A percentile compares a stretch with the other conserved stretches of the same genome.
These are phyloP conservation scores for Colletotrichum lupini DNA, from an alignment of 2,329 filamentous ascomycete genomes.

Conservation along the genomic window DNA sequence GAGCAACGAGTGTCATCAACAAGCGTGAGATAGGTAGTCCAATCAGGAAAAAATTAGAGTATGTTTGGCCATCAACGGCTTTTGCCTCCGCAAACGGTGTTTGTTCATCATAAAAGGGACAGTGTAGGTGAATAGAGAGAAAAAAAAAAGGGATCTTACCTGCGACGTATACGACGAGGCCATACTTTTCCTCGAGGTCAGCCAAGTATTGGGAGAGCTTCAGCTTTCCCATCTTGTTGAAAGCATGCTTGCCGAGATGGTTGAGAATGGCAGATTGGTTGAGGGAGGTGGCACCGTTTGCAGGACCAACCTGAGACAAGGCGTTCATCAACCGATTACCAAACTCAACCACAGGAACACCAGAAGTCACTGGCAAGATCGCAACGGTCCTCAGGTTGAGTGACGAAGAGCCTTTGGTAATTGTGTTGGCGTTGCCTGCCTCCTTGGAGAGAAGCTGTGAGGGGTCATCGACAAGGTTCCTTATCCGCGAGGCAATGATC, in stretches of 20 bases:
- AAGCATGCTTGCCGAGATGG: conserved; percentile 94
- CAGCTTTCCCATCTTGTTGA: conserved; percentile 96
- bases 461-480: conserved; percentile 85
- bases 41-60: conserved; percentile 78
- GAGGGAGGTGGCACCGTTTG: conserved; percentile 89
- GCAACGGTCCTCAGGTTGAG: conserved; percentile 94
- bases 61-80: conserved; percentile 64
- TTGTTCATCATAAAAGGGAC: conserved; percentile 62
- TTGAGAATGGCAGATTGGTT: conserved; percentile 95
- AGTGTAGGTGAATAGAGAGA: background rate
- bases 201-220: conserved; percentile 96
- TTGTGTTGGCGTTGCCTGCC: conserved; percentile 64
- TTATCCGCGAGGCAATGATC: conserved; percentile 96
- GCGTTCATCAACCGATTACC: conserved; percentile 89
- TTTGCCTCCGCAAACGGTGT: conserved; percentile 59
- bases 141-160: conserved; percentile 57
- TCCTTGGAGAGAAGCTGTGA: conserved; percentile 75
- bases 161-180: conserved; percentile 93
- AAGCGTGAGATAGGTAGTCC: conserved; percentile 22
- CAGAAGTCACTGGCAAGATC: conserved; percentile 88
- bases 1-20: background rate
- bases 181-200: conserved; percentile 96
- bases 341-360: conserved; percentile 95
- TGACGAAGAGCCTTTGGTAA: conserved; percentile 81
- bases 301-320: conserved; percentile 86